Conservation (phyloP, 208 protist genomes). For the Trypanosoma platydactyli region DNA sequence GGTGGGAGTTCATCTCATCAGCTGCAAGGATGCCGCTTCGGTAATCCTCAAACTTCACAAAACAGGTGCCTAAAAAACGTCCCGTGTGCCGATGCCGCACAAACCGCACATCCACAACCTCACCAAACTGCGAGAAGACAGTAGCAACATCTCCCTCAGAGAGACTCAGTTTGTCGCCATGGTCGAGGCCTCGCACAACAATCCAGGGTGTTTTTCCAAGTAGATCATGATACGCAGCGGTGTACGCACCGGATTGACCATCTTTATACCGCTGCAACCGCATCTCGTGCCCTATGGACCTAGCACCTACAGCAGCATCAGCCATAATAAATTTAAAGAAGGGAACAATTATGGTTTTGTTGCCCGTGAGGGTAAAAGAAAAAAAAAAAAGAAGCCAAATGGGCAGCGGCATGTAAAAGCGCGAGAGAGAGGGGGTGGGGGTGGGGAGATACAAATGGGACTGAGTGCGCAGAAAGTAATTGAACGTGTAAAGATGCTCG, state of each 20-base stretch:
- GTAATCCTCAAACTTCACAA: constrained; percentile 75
- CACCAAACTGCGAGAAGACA: constrained; percentile 89
- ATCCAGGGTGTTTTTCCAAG: constrained; percentile 76
- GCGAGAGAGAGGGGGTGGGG: too few species aligned
- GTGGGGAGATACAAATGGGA: too few species aligned
- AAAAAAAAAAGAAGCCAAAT: constrained; percentile 10
- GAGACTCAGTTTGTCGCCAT: constrained; percentile 28
- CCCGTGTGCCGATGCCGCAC: constrained; percentile 68
- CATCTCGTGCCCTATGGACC: too few species aligned
- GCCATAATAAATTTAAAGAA: constrained; percentile 5
- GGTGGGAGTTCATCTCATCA: constrained; percentile 78
- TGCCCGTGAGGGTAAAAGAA: not conserved
- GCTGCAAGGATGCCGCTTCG: constrained; percentile 73
- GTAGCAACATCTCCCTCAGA: constrained; percentile 85
- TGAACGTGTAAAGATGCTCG: too few species aligned
- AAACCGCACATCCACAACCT: constrained; percentile 75
- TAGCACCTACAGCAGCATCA: constrained; percentile 8
- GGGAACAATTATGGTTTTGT: not conserved
- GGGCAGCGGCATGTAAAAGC: too few species aligned
- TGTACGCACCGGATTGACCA: constrained; percentile 70
- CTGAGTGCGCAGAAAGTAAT: too few species aligned
- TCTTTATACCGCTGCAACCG: constrained; percentile 31
- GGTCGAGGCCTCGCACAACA: constrained; percentile 56
- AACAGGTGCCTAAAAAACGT: constrained; percentile 75
- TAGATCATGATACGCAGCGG: constrained; percentile 67